phyloP scores from a whole-genome alignment of 116 monocot genomes.

The Zostera marina region DNA sequence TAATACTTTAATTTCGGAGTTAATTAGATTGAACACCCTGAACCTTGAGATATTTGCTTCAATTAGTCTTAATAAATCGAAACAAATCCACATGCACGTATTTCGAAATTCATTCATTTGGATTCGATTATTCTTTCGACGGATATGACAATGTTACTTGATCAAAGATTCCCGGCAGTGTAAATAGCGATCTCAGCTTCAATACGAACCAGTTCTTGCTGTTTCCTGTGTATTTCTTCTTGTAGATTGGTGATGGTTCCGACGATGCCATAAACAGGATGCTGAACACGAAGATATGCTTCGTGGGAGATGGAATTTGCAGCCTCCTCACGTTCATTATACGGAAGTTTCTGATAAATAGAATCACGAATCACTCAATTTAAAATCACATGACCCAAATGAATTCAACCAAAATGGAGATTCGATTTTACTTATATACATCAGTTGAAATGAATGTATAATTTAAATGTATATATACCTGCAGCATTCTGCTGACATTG shows the following conservation, averaged over 20 bases:
- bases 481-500: constrained; percentile 21
- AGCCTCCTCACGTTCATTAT: constrained; percentile 17
- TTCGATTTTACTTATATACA: neutral
- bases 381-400: neutral
- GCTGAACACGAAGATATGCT: constrained; percentile 32
- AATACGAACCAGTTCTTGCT: constrained; percentile 30
- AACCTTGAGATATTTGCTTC: no score
- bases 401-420: neutral
- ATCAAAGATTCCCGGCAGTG: neutral
- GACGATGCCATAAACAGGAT: constrained; percentile 48
- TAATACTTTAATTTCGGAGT: no score
- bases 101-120: no score
- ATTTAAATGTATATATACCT: neutral
- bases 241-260: constrained; percentile 27
- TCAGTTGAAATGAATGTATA: no score
- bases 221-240: constrained; percentile 15
- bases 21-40: no score
- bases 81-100: no score
- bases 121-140: no score
- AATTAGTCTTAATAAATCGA: no score
- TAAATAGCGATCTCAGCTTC: constrained; percentile 38
- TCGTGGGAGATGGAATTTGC: constrained; percentile 40
- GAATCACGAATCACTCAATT: neutral
- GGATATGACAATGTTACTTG: no score
- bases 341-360: constrained; percentile 9